phyloP scores from a whole-genome alignment of 306 rosid species.

The Psophocarpus tetragonolobus region DNA sequence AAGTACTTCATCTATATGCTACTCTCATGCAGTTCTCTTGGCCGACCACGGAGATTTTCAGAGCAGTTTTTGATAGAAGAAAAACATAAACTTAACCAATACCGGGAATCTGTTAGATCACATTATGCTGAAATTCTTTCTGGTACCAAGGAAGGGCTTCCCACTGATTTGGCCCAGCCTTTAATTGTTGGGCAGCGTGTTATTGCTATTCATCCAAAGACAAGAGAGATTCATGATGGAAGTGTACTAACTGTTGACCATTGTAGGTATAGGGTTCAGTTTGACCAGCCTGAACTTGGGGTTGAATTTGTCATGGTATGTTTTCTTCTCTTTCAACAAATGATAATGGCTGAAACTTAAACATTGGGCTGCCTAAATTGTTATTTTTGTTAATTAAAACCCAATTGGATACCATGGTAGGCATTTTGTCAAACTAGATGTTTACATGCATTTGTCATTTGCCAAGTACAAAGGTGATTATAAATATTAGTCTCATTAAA shows the following conservation, averaged over 20 bases:
- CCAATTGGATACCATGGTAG: neutral
- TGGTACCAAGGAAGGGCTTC: slow-evolving; percentile 86
- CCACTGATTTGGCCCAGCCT: slow-evolving; percentile 87
- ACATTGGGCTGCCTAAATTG: neutral
- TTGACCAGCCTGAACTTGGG: slow-evolving; percentile 82
- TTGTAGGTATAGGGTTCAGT: slow-evolving; percentile 70
- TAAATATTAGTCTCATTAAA: neutral
- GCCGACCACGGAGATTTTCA: slow-evolving; percentile 92
- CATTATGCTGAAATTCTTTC: slow-evolving; percentile 87
- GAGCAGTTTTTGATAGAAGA: slow-evolving; percentile 81
- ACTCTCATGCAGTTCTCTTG: slow-evolving; percentile 82
- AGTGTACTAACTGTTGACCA: slow-evolving; percentile 74
- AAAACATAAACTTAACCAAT: slow-evolving; percentile 81
- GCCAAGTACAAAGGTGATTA: neutral
- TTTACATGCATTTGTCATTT: neutral
- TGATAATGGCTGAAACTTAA: neutral
- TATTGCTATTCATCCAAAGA: slow-evolving; percentile 75
- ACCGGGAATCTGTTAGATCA: slow-evolving; percentile 81
- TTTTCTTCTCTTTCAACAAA: slow-evolving; percentile 26
- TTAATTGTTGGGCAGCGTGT: slow-evolving; percentile 83
- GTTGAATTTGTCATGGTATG: slow-evolving; percentile 83
- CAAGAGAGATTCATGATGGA: slow-evolving; percentile 85
- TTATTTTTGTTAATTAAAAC: slow-evolving; percentile 10
- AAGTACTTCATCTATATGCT: slow-evolving; percentile 28
- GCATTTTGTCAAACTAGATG: slow-evolving; percentile 18